Base-by-base conservation (phyloP, 1,284 basidiomycete genomes). In the Ustilago sp. region DNA sequence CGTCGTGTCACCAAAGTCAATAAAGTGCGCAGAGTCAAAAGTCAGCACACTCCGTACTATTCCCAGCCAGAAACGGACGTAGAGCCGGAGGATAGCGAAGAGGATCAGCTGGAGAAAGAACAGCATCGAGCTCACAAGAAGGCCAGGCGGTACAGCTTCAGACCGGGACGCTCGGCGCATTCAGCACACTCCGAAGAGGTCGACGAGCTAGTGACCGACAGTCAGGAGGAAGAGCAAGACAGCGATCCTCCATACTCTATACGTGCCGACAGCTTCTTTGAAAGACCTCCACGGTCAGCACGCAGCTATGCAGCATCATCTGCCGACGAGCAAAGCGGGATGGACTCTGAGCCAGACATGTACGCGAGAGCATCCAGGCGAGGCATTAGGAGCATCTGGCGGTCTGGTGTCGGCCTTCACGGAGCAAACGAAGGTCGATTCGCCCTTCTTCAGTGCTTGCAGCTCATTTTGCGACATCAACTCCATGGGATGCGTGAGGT, bases 391-490 rank as follows among this genome's bases (percentile, higher is more conserved):
- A 66, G 65, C 31, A 69, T 73, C 13, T 77, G 66, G 66, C 62
- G 66, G 2, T 59, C 65, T 9, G 74, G 74, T 52, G 69, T 72
- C 19, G 74, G 74, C 11, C 47, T 72, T 9, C 66, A 77, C 28
- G 74, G 69, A 32, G 62, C 66, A 4, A 69, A 66, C 50, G 69
- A 77, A 19, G 71, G 68, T 8, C 54, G 71, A 4, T 83, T 80
- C 45, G 68, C 66, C 19, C 19, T 63, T 47, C 80, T 71, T 31
- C 80, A 83, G 34, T 77, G 74, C 34, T 58, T 81, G 36, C 82
- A 83, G 59, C 73, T 81, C 57, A 56, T 81, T 43, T 59, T 83
- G 6, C 72, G 82, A 0, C 66, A 78, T 23, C 82, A 83, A 60
- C 67, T 83, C 28, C 56, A 74, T 12, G 68, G 67, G 11, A 69